phyloP scores from a whole-genome alignment of 257 asterid species.

The Anisodus acutangulus region DNA sequence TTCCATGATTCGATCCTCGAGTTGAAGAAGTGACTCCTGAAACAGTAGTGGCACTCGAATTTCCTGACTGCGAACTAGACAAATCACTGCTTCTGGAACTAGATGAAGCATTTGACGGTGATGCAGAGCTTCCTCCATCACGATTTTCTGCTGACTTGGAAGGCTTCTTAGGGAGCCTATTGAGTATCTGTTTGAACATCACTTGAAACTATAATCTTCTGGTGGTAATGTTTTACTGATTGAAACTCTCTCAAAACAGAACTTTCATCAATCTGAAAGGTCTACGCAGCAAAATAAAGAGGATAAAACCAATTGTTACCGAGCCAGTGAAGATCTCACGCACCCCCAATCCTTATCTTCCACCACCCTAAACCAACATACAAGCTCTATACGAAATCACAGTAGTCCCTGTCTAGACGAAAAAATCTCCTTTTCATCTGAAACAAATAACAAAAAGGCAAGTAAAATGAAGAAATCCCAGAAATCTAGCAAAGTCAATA shows the following conservation, averaged over 20 bases:
- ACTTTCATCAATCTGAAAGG: conserved; percentile 31
- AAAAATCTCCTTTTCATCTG: conserved; percentile 45
- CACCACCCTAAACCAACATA: conserved; percentile 33
- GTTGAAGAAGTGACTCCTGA: conserved; percentile 43
- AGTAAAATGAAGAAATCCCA: conserved; percentile 26
- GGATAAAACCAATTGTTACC: conserved; percentile 28
- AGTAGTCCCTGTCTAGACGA: conserved; percentile 31
- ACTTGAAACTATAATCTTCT: conserved; percentile 40
- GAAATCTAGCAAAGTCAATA: not conserved
- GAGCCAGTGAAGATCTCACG: conserved; percentile 32
- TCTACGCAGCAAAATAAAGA: conserved; percentile 27
- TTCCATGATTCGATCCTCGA: conserved; percentile 40
- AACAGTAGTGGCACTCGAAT: conserved; percentile 42
- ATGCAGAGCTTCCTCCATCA: conserved; percentile 61
- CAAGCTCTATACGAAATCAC: conserved; percentile 33
- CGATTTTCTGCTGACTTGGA: conserved; percentile 62
- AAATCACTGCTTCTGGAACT: conserved; percentile 48
- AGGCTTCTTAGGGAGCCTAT: conserved; percentile 75
- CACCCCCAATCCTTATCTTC: conserved; percentile 39
- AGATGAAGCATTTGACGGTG: conserved; percentile 48
- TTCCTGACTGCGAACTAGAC: conserved; percentile 38
- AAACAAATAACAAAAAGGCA: conserved; percentile 18
- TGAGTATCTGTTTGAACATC: conserved; percentile 74
- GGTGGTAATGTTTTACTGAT: conserved; percentile 30
- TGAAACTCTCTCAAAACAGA: conserved; percentile 3